Conservation (phyloP, 345 rosid genomes). For the Excoecaria cochinchinensis region DNA sequence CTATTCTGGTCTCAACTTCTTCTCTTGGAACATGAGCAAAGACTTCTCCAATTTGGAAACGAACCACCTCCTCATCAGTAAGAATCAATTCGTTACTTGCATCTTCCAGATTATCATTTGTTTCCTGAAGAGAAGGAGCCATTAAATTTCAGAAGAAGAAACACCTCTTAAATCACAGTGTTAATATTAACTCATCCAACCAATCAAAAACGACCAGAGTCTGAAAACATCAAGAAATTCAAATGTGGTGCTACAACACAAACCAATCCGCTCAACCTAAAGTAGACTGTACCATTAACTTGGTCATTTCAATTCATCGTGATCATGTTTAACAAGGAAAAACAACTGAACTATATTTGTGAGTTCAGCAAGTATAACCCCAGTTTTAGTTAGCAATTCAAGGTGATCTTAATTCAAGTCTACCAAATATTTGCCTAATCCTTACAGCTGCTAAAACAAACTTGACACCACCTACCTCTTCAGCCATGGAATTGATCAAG, state of each 20-base stretch:
- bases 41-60: conserved; percentile 88
- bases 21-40: conserved; percentile 84
- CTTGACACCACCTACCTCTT: not conserved
- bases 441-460: not conserved
- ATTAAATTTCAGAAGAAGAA: not conserved
- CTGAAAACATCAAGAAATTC: not conserved
- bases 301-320: not conserved
- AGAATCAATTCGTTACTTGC: conserved; percentile 89
- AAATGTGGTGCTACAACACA: not conserved
- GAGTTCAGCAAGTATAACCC: not conserved
- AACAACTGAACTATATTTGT: not conserved
- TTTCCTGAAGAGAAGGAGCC: conserved; percentile 47
- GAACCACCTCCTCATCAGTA: conserved; percentile 80
- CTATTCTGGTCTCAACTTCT: conserved; percentile 83
- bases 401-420: not conserved
- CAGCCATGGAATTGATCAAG: not conserved
- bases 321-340: not conserved
- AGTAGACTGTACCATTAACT: not conserved
- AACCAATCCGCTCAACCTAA: not conserved
- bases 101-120: conserved; percentile 85
- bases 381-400: not conserved
- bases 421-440: not conserved
- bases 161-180: not conserved
- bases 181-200: not conserved
- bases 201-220: not conserved